These are phyloP conservation scores for Vitis hybrid DNA, from an alignment of 177 flowering plant genomes.

Conservation along the genomic window DNA sequence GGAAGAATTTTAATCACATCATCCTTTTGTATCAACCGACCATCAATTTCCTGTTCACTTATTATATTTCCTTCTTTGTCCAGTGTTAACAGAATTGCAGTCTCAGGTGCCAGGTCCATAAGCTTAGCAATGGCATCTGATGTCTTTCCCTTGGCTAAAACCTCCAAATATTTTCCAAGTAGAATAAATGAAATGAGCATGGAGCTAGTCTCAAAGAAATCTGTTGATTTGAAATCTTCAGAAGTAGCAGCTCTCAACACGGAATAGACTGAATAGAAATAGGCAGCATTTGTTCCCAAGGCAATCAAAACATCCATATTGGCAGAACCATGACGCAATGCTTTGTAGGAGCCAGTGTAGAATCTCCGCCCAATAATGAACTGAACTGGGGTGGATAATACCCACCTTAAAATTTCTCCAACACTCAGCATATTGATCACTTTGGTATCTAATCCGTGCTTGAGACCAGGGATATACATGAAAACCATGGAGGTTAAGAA, in stretches of 20 bases:
- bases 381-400: constrained; percentile 78
- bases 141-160: constrained; percentile 85
- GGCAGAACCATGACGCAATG: constrained; percentile 69
- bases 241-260: constrained; percentile 66
- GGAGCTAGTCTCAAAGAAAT: constrained; percentile 93
- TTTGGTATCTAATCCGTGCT: constrained; percentile 48
- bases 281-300: constrained; percentile 87
- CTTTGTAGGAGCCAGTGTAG: constrained; percentile 74
- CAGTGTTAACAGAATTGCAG: constrained; percentile 57
- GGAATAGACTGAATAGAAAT: constrained; percentile 82
- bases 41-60: constrained; percentile 69
- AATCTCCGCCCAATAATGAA: constrained; percentile 80
- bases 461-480: constrained; percentile 66
- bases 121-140: constrained; percentile 92
- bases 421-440: constrained; percentile 62
- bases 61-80: constrained; percentile 61
- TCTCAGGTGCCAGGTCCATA: constrained; percentile 77
- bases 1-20: constrained; percentile 75
- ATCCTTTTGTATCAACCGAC: constrained; percentile 69
- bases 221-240: constrained; percentile 43
- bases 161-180: constrained; percentile 83
- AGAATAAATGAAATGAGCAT: constrained; percentile 90
- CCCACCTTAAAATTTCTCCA: constrained; percentile 76
- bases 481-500: constrained; percentile 81
- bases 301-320: constrained; percentile 96